Evolutionary conservation across 2,329 filamentous ascomycete species (phyloP).

Genomic region (Aspergillus hortae): DNA sequence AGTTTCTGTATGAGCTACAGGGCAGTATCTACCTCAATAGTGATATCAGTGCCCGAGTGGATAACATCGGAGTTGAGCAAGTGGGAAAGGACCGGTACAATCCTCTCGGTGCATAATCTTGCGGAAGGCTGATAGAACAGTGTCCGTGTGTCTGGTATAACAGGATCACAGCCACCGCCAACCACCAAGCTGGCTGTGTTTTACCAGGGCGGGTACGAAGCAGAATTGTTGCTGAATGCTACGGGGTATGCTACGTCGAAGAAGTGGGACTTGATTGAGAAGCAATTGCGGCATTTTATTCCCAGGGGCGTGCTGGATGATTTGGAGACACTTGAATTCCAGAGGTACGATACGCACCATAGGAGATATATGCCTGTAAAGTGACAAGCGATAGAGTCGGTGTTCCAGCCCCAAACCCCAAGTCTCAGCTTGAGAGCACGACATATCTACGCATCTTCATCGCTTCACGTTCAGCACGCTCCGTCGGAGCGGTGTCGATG

Average conservation of each 20-base stretch:
- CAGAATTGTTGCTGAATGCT: constrained; percentile 44
- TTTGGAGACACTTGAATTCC: constrained; percentile 53
- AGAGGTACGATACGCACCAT: constrained; percentile 28
- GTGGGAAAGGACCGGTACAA: constrained; percentile 29
- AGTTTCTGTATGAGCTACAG: constrained; percentile 51
- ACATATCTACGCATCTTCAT: constrained; percentile 46
- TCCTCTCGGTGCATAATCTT: neutral
- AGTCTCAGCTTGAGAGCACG: constrained; percentile 40
- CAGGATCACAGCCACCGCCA: constrained; percentile 44
- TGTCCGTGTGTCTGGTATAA: constrained; percentile 41
- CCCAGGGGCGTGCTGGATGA: constrained; percentile 37
- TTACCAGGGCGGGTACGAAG: constrained; percentile 48
- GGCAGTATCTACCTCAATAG: constrained; percentile 47
- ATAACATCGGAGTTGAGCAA: constrained; percentile 34
- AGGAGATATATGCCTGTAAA: neutral
- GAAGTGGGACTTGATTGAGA: constrained; percentile 51
- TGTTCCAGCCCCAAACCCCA: constrained; percentile 36
- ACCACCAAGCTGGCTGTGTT: constrained; percentile 54
- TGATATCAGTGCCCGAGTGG: constrained; percentile 44
- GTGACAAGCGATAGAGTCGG: constrained; percentile 26
- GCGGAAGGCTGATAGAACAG: constrained; percentile 14
- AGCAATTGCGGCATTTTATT: constrained; percentile 45
- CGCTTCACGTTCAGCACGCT: constrained; percentile 31
- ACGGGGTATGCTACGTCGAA: constrained; percentile 47
- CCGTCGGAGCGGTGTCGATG: constrained; percentile 26